Evolutionary conservation across 2,329 filamentous ascomycete genomes (phyloP).

Genomic region (Paecilomyces variotii): DNA sequence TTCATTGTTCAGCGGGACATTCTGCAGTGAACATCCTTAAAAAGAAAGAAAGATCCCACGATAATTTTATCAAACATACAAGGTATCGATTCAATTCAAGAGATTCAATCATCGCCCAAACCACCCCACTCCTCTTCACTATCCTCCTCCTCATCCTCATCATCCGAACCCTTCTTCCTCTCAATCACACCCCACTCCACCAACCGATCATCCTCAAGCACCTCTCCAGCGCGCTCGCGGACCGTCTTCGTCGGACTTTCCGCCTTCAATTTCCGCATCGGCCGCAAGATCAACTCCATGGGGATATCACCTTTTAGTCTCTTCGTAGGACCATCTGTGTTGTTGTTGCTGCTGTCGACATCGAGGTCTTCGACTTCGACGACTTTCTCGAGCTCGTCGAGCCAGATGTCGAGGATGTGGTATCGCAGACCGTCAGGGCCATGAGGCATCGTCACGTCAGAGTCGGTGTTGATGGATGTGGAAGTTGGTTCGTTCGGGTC

Average conservation of each 20-base stretch:
- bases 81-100: slow-evolving; percentile 18
- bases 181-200: slow-evolving; percentile 48
- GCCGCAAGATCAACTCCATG: slow-evolving; percentile 35
- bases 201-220: slow-evolving; percentile 65
- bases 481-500: slow-evolving; percentile 13
- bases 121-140: slow-evolving; percentile 57
- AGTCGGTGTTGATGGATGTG: slow-evolving; percentile 11
- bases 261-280: slow-evolving; percentile 36
- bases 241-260: slow-evolving; percentile 63
- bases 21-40: too few species aligned
- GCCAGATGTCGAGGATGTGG: slow-evolving; percentile 83
- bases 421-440: slow-evolving; percentile 78
- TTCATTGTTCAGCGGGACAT: too few species aligned
- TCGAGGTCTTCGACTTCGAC: slow-evolving; percentile 41
- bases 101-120: slow-evolving; percentile 45
- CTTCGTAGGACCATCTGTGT: slow-evolving; percentile 21
- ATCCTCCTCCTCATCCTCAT: slow-evolving; percentile 32
- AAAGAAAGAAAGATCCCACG: not conserved
- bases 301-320: slow-evolving; percentile 31
- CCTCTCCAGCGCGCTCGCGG: slow-evolving; percentile 60
- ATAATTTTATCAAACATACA: not conserved
- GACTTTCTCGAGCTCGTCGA: slow-evolving; percentile 76
- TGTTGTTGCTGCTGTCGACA: slow-evolving; percentile 15
- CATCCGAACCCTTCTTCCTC: slow-evolving; percentile 33
- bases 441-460: slow-evolving; percentile 36